Evolutionary conservation across 805 yeast species (phyloP).

Genomic region (Hanseniaspora singularis): DNA sequence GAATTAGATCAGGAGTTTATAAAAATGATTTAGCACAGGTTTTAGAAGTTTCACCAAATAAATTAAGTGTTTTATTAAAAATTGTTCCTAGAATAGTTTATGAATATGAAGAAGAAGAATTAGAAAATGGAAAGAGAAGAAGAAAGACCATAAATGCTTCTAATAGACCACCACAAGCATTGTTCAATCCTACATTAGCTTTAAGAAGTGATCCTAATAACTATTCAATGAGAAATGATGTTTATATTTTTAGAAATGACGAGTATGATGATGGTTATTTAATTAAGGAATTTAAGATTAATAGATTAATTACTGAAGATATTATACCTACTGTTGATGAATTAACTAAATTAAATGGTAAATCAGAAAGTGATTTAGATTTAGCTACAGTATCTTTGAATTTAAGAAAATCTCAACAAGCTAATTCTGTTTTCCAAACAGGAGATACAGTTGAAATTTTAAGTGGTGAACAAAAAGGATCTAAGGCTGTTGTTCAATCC

Average conservation of each 20-base stretch:
- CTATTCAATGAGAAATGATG: constrained; percentile 52
- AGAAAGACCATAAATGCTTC: constrained; percentile 40
- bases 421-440: constrained; percentile 61
- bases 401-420: constrained; percentile 51
- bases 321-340: constrained; percentile 85
- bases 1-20: constrained; percentile 82
- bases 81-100: constrained; percentile 89
- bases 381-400: constrained; percentile 75
- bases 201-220: constrained; percentile 66
- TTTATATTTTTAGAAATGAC: constrained; percentile 69
- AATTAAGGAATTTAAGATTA: constrained; percentile 73
- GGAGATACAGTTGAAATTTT: constrained; percentile 89
- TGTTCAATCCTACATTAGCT: constrained; percentile 84
- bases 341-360: constrained; percentile 64
- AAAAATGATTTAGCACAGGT: constrained; percentile 88
- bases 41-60: constrained; percentile 86
- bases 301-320: constrained; percentile 64
- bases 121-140: constrained; percentile 38
- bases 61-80: constrained; percentile 86
- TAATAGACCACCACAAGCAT: constrained; percentile 69
- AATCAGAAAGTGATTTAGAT: constrained; percentile 71
- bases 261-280: constrained; percentile 84
- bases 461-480: constrained; percentile 86
- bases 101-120: constrained; percentile 39
- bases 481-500: constrained; percentile 65